Evolutionary conservation across 2,329 filamentous ascomycete genomes (phyloP), one percentile per base, ranked within the genome.

Genomic region (Alternaria ethzedia): DNA sequence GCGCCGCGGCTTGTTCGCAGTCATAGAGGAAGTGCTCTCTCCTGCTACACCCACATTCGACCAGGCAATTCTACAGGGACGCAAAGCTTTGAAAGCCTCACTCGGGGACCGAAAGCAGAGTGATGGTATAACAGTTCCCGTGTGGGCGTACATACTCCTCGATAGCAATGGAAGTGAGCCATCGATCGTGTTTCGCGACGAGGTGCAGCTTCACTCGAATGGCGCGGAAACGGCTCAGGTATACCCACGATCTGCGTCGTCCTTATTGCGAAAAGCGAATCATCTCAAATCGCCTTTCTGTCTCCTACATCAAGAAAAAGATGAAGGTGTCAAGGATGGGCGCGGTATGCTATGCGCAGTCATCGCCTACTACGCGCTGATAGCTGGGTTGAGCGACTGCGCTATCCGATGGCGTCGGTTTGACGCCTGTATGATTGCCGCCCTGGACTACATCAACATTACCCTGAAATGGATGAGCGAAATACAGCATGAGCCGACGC

Each of bases 161-260:
- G 43, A 41, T 6, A 20, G 20, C 12, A 41, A 15, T 6, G 28
- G 30, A 15, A n/a, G 21, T 10, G 20, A 46, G 15, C 57, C 36
- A 15, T 28, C 20, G 2, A 45, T 60, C 4, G 12, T 60, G 10
- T 57, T 57, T 20, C 28, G 44, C 55, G 55, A 57, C 1, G 55
- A 50, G 28, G 21, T 50, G 1, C 11, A 6, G 7, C 1, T 12
- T 5, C 3, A 15, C 1, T 11, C 3, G 0, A 17, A 36, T 0
- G 21, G 28, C 5, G 20, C 6, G 2, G 2, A 6, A 1, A 25
- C 30, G 1, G 5, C 6, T 7, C 26, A 2, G n/a, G 21, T 36
- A 15, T 57, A 49, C 13, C 55, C 55, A n/a, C 55, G 55, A 9
- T 25, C 55, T 15, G 55, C 55, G 2, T 50, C 55, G 4, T 57